A percentile compares a stretch with the other conserved stretches of the same genome.
Conservation (phyloP, 2,329 filamentous ascomycete genomes). For the Rhytidhysteron rufulum region DNA sequence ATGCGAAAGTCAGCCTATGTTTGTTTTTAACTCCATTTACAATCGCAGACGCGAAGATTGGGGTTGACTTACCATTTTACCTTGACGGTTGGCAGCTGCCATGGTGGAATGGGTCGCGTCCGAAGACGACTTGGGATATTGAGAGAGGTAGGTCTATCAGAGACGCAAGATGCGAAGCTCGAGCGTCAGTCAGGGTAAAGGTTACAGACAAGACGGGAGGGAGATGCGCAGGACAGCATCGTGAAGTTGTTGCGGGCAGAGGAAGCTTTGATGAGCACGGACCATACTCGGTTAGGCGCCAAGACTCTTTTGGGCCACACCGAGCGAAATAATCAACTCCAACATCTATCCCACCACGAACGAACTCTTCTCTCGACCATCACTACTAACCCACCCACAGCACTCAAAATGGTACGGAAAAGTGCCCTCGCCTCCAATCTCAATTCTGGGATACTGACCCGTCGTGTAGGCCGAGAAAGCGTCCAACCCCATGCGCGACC, state of each 20-base stretch:
- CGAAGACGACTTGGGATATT: slow-evolving; percentile 36
- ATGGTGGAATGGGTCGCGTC: slow-evolving; percentile 39
- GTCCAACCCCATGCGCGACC: slow-evolving; percentile 98
- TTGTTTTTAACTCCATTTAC: no score
- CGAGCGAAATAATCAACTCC: slow-evolving; percentile 17
- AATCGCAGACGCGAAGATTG: slow-evolving; percentile 33
- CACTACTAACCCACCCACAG: slow-evolving; percentile 32
- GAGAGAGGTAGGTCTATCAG: not conserved
- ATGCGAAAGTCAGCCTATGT: slow-evolving; percentile 39
- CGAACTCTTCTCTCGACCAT: slow-evolving; percentile 20
- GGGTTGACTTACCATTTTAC: slow-evolving; percentile 79
- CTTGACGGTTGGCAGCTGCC: slow-evolving; percentile 74
- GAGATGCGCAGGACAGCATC: no score
- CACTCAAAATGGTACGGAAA: slow-evolving; percentile 35
- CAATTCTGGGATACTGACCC: slow-evolving; percentile 2
- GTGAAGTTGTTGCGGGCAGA: slow-evolving; percentile 6
- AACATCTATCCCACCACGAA: slow-evolving; percentile 23
- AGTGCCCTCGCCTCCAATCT: not conserved
- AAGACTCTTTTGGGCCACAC: slow-evolving; percentile 13
- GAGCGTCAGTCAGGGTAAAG: not conserved
- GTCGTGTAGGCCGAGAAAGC: slow-evolving; percentile 61
- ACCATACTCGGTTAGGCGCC: not conserved
- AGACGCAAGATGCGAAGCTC: not conserved
- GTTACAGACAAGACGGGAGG: no score
- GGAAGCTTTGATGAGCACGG: slow-evolving; percentile 13